Conservation (phyloP, 1,139 yeast species). For the Yamadazyma sp. region DNA sequence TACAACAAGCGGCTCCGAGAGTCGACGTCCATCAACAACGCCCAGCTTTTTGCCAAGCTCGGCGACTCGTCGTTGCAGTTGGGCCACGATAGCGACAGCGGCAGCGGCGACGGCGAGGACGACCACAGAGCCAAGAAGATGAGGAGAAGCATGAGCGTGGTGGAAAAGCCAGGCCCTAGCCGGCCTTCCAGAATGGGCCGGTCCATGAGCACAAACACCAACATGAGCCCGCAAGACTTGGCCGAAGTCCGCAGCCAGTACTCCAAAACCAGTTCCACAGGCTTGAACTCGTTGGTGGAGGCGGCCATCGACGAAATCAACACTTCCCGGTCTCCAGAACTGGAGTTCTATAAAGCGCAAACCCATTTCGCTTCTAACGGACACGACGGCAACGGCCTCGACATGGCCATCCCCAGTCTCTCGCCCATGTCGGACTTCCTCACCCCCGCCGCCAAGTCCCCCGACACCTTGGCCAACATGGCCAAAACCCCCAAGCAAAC, state of each 20-base stretch:
- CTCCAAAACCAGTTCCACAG: constrained; percentile 5
- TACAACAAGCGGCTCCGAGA: constrained; percentile 14
- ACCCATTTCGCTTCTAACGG: too few species aligned
- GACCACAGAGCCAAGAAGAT: constrained; percentile 8
- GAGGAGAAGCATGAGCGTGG: constrained; percentile 17
- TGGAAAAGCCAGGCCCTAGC: constrained; percentile 5
- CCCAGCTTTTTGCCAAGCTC: constrained; percentile 15
- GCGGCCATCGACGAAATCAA: constrained; percentile 30
- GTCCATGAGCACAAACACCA: constrained; percentile 19
- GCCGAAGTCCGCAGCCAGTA: constrained; percentile 11
- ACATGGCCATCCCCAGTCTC: constrained; percentile 10
- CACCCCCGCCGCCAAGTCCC: constrained; percentile 13
- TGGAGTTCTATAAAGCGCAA: constrained; percentile 3
- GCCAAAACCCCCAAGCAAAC: constrained; percentile 8
- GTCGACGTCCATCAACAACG: constrained; percentile 11
- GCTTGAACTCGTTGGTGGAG: constrained; percentile 30
- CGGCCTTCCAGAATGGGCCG: constrained; percentile 13
- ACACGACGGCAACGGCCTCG: background rate
- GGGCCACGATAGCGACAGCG: constrained; percentile 1
- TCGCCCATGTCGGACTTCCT: constrained; percentile 24
- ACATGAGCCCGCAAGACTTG: constrained; percentile 4
- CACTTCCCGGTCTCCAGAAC: constrained; percentile 18
- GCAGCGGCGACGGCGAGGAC: constrained; percentile 1
- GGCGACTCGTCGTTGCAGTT: constrained; percentile 18
- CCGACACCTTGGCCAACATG: constrained; percentile 4